A percentile compares a stretch with the other conserved stretches of the same genome.
Evolutionary conservation across 805 yeast species (phyloP).

Genomic region (Saccharomycopsis javanensis): DNA sequence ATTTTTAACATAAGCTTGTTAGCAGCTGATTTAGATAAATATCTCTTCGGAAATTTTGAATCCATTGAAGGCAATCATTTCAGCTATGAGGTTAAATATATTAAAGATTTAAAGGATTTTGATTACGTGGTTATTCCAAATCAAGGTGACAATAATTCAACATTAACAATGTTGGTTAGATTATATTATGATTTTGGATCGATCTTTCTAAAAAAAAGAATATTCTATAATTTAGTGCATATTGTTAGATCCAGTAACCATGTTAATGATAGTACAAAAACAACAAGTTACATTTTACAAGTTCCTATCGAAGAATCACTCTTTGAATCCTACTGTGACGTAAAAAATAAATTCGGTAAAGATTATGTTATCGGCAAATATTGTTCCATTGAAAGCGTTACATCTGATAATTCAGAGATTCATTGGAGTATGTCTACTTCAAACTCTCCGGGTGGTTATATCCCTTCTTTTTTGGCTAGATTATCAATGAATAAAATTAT

Average conservation of each 20-base stretch:
- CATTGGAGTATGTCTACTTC: slow-evolving; percentile 8
- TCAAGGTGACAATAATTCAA: background rate
- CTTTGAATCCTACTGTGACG: background rate
- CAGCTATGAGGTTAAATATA: background rate
- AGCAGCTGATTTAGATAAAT: background rate
- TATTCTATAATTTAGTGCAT: slow-evolving; percentile 5
- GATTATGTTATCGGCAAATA: slow-evolving; percentile 2
- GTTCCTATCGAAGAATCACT: slow-evolving; percentile 1
- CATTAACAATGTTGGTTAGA: slow-evolving; percentile 1
- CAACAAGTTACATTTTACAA: slow-evolving; percentile 3
- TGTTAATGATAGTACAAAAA: background rate
- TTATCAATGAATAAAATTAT: slow-evolving; percentile 9
- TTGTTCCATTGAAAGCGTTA: background rate
- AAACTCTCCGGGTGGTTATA: slow-evolving; percentile 5
- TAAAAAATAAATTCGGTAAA: background rate
- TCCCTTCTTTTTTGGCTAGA: slow-evolving; percentile 4
- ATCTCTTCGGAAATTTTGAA: background rate
- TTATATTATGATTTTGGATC: slow-evolving; percentile 5
- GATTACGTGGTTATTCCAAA: background rate
- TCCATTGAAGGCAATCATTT: background rate
- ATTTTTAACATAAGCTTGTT: background rate
- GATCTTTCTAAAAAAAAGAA: slow-evolving; percentile 1
- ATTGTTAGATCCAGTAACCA: background rate
- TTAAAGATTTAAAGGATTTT: background rate
- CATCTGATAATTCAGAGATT: background rate